Percentiles rank a stretch among this genome's conserved stretches.
phyloP scores from a whole-genome alignment of 768 basidiomycete species.

The Lentinula sp. region DNA sequence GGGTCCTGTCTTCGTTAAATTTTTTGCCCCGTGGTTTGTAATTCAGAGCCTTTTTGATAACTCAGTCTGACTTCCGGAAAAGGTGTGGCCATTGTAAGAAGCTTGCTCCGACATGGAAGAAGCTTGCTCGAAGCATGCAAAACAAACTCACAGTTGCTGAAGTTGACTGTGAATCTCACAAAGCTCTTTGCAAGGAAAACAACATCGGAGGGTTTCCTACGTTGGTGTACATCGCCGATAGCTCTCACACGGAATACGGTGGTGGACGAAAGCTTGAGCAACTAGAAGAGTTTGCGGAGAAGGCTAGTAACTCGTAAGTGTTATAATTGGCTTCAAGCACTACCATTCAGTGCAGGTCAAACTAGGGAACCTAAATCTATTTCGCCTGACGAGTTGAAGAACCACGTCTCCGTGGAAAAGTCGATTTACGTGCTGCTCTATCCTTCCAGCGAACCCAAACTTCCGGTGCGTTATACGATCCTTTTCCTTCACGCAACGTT shows the following conservation, averaged over 20 bases:
- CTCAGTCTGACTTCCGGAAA: not conserved
- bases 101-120: constrained; percentile 75
- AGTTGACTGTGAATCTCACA: constrained; percentile 82
- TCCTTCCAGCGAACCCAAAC: constrained; percentile 20
- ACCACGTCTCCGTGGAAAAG: constrained; percentile 35
- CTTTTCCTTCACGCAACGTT: not conserved
- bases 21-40: constrained; percentile 83
- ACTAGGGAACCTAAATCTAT: constrained; percentile 34
- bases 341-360: not conserved
- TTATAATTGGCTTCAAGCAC: not conserved
- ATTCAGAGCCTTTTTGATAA: not conserved
- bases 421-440: constrained; percentile 60
- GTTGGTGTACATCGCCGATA: constrained; percentile 61
- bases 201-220: constrained; percentile 81
- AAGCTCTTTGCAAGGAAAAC: constrained; percentile 57
- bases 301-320: constrained; percentile 67
- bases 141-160: constrained; percentile 73
- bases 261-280: constrained; percentile 68
- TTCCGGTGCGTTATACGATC: constrained; percentile 22
- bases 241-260: constrained; percentile 64
- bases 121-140: constrained; percentile 68
- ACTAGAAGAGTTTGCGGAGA: constrained; percentile 68
- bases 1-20: constrained; percentile 51
- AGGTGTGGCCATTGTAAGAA: constrained; percentile 97
- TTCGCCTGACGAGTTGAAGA: constrained; percentile 35